phyloP scores from a whole-genome alignment of 345 rosid genomes.

The Boechera retrofracta region DNA sequence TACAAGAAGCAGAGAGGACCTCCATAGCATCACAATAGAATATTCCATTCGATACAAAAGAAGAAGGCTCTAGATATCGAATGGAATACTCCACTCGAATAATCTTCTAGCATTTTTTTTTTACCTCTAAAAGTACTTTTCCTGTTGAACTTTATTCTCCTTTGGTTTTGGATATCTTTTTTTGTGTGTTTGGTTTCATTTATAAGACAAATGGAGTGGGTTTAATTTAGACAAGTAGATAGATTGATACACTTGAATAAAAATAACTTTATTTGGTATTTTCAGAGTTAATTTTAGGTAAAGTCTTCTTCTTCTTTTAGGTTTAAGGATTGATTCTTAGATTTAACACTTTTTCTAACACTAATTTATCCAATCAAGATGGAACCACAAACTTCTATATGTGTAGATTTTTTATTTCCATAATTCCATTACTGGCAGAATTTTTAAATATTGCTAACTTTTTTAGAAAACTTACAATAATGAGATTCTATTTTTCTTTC shows the following conservation, averaged over 20 bases:
- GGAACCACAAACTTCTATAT: too few species aligned
- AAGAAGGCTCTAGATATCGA: conserved; percentile 42
- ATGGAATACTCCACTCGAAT: conserved; percentile 41
- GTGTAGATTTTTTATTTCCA: not conserved
- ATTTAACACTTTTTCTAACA: not conserved
- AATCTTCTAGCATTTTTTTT: not conserved
- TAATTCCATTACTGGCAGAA: too few species aligned
- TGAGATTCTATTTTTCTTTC: too few species aligned
- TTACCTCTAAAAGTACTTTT: not conserved
- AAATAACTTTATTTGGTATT: not conserved
- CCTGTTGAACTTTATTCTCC: not conserved
- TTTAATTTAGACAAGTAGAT: conserved; percentile 38
- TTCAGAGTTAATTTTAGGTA: conserved; percentile 8
- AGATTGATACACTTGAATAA: conserved; percentile 10
- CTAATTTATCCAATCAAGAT: not conserved
- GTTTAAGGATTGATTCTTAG: not conserved
- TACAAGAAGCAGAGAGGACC: conserved; percentile 9
- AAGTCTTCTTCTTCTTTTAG: not conserved
- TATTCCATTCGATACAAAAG: conserved; percentile 40
- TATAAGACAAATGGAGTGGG: conserved; percentile 20
- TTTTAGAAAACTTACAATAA: too few species aligned
- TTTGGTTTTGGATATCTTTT: not conserved
- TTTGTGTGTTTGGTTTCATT: not conserved
- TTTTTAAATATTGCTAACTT: too few species aligned
- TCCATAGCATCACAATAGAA: conserved; percentile 24